Conservation (phyloP, 495 filamentous ascomycete species). For the Parathielavia appendiculata region DNA sequence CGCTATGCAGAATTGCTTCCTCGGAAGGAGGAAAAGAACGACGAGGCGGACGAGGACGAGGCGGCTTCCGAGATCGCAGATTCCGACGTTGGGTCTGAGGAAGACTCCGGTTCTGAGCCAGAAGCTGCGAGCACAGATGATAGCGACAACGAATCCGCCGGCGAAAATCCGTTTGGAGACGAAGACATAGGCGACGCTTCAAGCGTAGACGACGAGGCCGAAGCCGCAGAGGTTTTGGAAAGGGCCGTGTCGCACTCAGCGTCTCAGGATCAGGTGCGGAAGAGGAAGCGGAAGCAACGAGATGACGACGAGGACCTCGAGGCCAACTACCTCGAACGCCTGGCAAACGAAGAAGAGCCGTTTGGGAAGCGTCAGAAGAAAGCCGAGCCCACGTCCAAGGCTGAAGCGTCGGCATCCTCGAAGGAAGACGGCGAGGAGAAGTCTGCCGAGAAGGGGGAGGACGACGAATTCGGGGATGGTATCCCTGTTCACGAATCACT, state of each 20-base stretch:
- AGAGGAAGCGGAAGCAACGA: constrained; percentile 73
- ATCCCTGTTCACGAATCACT: constrained; percentile 49
- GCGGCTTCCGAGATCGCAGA: constrained; percentile 24
- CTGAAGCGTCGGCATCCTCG: constrained; percentile 17
- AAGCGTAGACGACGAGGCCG: constrained; percentile 36
- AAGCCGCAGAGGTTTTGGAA: constrained; percentile 32
- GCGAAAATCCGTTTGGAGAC: constrained; percentile 30
- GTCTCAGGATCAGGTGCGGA: constrained; percentile 37
- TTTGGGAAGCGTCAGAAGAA: constrained; percentile 43
- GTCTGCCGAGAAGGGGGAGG: constrained; percentile 20
- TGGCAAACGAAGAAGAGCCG: constrained; percentile 52
- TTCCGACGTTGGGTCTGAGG: constrained; percentile 3
- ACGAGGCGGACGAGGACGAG: constrained; percentile 25
- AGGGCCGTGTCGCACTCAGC: constrained; percentile 24
- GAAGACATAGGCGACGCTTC: constrained; percentile 37
- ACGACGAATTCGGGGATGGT: constrained; percentile 29
- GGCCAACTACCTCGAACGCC: constrained; percentile 68
- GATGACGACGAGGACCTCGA: constrained; percentile 72
- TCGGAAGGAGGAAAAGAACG: constrained; percentile 21
- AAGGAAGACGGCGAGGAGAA: constrained; percentile 30
- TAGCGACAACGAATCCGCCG: constrained; percentile 20
- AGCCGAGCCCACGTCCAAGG: constrained; percentile 30
- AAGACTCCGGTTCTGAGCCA: background rate
- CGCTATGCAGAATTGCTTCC: constrained; percentile 42
- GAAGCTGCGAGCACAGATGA: background rate